Conservation (phyloP, 2,329 filamentous ascomycete species). For the Penicillium sp. region DNA sequence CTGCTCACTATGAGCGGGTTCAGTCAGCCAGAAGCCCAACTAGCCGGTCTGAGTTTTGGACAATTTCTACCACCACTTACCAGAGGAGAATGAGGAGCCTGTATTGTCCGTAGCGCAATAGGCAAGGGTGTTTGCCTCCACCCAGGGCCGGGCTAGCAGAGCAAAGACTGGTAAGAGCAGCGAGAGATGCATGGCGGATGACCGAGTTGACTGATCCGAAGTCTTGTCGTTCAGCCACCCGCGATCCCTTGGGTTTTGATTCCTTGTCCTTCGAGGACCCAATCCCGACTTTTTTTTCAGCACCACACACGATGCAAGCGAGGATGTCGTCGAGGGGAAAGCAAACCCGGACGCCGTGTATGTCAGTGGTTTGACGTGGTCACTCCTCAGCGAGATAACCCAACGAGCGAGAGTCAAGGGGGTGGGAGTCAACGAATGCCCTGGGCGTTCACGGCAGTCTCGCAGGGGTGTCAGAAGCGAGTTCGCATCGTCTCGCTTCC, state of each 20-base stretch:
- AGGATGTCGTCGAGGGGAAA: too few species aligned
- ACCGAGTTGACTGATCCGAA: background rate
- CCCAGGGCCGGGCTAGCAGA: conserved; percentile 27
- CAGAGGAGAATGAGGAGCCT: conserved; percentile 36
- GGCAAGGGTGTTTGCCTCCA: conserved; percentile 23
- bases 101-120: conserved; percentile 49
- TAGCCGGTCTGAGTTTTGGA: background rate
- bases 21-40: too few species aligned
- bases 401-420: conserved; percentile 16
- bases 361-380: too few species aligned
- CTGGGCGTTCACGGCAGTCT: background rate
- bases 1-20: conserved; percentile 31
- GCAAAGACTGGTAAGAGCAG: conserved; percentile 23
- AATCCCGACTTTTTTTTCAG: too few species aligned
- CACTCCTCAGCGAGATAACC: too few species aligned
- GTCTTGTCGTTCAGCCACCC: too few species aligned
- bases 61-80: conserved; percentile 30
- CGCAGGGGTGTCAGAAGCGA: conserved; percentile 3
- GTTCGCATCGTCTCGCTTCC: conserved; percentile 12
- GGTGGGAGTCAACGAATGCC: conserved; percentile 19
- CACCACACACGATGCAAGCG: too few species aligned
- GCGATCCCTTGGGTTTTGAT: too few species aligned
- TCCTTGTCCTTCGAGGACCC: too few species aligned
- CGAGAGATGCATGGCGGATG: conserved; percentile 22
- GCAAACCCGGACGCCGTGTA: too few species aligned